Evolutionary conservation across 495 filamentous ascomycete species (phyloP), one percentile per base, ranked within the genome.

Genomic region (Tuber umbilicatum): DNA sequence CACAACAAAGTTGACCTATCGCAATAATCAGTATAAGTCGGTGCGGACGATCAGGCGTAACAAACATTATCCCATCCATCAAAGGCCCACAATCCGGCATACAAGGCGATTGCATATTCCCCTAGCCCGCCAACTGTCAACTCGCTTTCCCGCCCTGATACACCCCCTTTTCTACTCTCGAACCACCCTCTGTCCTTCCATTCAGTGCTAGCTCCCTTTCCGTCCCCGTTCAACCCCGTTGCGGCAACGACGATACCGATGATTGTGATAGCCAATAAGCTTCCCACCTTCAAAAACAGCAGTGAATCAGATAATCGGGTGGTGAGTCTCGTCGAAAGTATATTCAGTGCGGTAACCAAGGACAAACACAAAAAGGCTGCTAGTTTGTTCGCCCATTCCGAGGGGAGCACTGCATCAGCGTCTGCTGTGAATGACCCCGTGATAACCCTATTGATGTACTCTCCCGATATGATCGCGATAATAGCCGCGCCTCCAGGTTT

Each of bases 1-100:
- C 0, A 94, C 91, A 19, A 99, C 95, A 82, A 97, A 98, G 84
- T 97, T 99, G 74, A 94, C 94, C 93, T 97, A 78, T 16, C 19
- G 69, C 50, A 37, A 38, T 27, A 68, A 72, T 72, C 75, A 81
- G 80, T 68, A 39, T 72, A 60, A 68, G 69, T 68, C 35, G 31
- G 23, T 47, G 64, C 60, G 39, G 47, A 45, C 27, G 27, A 55
- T 71, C 47, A 55, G 31, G n/a, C 73, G 12, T 64, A 76, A 86
- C 91, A 85, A 84, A 95, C 94, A 83, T 99, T 99, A 82, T 99
- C 95, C 95, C 95, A 99, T 31, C 95, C 95, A 81, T 99, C 95
- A 84, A 94, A 99, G 3, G 95, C 95, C 95, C 95, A 99, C 2
- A 99, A 86, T 16, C 95, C 95, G 39, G 93, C 94, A 83, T 99